A percentile compares a stretch with the other conserved stretches of the same genome.
Conservation (phyloP, 176 grass and related monocot genomes). For the Aegilops umbellulata region DNA sequence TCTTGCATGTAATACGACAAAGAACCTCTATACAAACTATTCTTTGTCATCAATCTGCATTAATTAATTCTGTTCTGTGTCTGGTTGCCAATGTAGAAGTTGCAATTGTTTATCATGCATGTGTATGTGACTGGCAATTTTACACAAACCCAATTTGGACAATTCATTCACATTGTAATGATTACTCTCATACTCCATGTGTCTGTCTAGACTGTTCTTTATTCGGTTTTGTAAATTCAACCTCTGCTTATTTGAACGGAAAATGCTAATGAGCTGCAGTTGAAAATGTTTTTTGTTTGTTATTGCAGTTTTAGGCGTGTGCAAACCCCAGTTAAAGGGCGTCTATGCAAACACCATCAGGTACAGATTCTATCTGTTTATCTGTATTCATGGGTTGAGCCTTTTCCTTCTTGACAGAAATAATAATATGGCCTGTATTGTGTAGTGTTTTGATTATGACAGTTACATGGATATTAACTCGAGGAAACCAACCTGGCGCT, state of each 20-base stretch:
- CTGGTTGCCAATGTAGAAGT: background rate
- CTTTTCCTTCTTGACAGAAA: background rate
- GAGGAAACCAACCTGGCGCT: slow-evolving; percentile 84
- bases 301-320: slow-evolving; percentile 79
- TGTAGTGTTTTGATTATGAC: slow-evolving; percentile 97
- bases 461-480: slow-evolving; percentile 94
- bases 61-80: background rate
- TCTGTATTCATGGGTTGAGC: slow-evolving; percentile 18
- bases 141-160: background rate
- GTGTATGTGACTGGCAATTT: background rate
- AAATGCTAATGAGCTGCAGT: slow-evolving; percentile 16
- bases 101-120: background rate
- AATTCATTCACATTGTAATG: background rate
- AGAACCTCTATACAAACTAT: background rate
- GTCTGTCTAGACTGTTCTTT: background rate
- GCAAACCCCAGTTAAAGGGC: slow-evolving; percentile 74
- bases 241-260: slow-evolving; percentile 20
- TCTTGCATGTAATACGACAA: background rate
- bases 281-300: slow-evolving; percentile 21
- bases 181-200: background rate
- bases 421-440: slow-evolving; percentile 4
- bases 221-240: background rate
- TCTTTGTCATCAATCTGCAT: background rate
- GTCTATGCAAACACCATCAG: slow-evolving; percentile 93
- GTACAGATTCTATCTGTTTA: slow-evolving; percentile 42